A percentile compares a stretch with the other conserved stretches of the same genome.
These are phyloP conservation scores for Sphaerulina musiva DNA, from an alignment of 2,329 filamentous ascomycete species.

Conservation along the genomic window DNA sequence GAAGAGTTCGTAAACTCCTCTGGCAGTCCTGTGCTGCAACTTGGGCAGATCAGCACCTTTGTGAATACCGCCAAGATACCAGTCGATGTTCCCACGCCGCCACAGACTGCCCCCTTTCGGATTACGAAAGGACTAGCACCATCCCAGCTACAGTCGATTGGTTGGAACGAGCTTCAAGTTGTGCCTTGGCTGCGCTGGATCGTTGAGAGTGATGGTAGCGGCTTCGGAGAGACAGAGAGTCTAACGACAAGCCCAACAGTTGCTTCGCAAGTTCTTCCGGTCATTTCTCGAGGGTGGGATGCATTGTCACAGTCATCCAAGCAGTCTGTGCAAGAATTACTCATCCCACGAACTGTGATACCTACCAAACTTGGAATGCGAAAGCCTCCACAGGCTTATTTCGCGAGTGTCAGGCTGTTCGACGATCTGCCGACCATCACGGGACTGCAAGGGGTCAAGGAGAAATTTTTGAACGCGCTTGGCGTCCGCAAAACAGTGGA, in stretches of 20 bases:
- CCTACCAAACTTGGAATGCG: constrained; percentile 89
- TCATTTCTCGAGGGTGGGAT: constrained; percentile 89
- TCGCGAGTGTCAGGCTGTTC: constrained; percentile 87
- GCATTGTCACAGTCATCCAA: constrained; percentile 62
- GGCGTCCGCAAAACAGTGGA: constrained; percentile 95
- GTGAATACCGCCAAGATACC: constrained; percentile 73
- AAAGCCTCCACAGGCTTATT: constrained; percentile 79
- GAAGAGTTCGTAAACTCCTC: constrained; percentile 47
- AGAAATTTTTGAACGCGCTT: constrained; percentile 75
- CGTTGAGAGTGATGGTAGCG: constrained; percentile 58
- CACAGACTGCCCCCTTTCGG: constrained; percentile 75
- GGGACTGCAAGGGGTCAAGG: constrained; percentile 72
- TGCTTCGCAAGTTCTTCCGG: constrained; percentile 65
- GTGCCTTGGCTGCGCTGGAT: constrained; percentile 80
- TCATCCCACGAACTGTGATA: constrained; percentile 67
- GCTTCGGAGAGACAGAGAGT: constrained; percentile 57
- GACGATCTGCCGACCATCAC: constrained; percentile 82
- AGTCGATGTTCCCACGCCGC: constrained; percentile 70
- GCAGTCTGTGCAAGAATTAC: constrained; percentile 55
- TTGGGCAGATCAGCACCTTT: constrained; percentile 69
- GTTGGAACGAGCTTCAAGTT: constrained; percentile 79
- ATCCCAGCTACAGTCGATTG: constrained; percentile 67
- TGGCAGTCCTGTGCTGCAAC: constrained; percentile 64
- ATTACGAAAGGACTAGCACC: constrained; percentile 65
- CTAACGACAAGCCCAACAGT: constrained; percentile 68